Evolutionary conservation across 306 rosid genomes (phyloP).

Genomic region (Lupinus albus): DNA sequence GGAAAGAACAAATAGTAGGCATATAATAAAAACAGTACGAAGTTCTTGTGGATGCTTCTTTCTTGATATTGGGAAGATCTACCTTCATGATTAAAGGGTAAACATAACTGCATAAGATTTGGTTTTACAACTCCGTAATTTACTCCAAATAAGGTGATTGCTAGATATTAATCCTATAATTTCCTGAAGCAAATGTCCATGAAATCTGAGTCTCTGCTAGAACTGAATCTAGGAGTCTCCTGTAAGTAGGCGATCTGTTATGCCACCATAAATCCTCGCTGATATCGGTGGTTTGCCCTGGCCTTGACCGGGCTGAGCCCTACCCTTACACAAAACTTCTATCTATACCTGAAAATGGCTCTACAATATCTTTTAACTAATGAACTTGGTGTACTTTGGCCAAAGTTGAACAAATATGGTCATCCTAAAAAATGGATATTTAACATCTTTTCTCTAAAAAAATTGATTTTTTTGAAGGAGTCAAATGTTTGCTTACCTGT

Average conservation of each 20-base stretch:
- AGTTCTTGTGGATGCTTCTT: conserved; percentile 1
- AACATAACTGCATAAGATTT: conserved; percentile 1
- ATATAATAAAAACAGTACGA: conserved; percentile 14
- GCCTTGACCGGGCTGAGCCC: not conserved
- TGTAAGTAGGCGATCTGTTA: not conserved
- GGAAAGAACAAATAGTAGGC: not conserved
- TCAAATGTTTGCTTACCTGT: not conserved
- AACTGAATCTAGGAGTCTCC: not conserved
- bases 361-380: not conserved
- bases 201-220: not conserved
- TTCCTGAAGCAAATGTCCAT: not conserved
- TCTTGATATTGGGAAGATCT: conserved; percentile 7
- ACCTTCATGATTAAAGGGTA: conserved; percentile 1
- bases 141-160: not conserved
- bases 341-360: not conserved
- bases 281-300: not conserved
- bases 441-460: not conserved
- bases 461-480: not conserved
- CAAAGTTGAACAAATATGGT: not conserved
- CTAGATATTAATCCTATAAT: not conserved
- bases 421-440: not conserved
- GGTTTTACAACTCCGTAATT: not conserved
- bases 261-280: not conserved
- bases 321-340: not conserved
- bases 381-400: not conserved